phyloP scores from a whole-genome alignment of 2,329 filamentous ascomycete species.

The Scedosporium boydii region DNA sequence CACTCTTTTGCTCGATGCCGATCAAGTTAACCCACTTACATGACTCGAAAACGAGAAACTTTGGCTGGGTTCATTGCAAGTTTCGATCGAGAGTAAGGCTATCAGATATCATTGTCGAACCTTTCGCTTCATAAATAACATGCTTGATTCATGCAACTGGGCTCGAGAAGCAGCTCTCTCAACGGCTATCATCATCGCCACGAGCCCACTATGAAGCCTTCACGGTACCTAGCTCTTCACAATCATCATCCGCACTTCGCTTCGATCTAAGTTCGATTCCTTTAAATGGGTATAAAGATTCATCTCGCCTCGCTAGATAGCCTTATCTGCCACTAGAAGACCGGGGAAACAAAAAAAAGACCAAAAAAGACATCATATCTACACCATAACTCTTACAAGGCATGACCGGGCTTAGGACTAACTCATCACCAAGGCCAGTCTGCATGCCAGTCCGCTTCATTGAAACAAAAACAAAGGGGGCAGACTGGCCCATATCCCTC shows the following conservation, averaged over 20 bases:
- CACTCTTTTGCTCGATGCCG: background rate
- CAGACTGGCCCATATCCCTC: background rate
- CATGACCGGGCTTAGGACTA: background rate
- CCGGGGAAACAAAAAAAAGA: background rate
- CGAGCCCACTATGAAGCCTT: background rate
- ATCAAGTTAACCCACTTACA: too few relatives aligned
- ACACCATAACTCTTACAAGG: constrained; percentile 1
- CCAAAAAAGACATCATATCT: background rate
- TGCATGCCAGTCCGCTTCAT: background rate
- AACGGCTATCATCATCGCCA: too few relatives aligned
- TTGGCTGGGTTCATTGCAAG: background rate
- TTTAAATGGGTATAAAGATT: constrained; percentile 1
- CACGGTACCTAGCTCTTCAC: background rate
- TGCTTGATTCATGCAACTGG: too few relatives aligned
- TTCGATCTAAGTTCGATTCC: background rate
- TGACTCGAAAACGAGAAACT: too few relatives aligned
- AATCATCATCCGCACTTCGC: background rate
- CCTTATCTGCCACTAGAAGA: background rate
- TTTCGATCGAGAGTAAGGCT: too few relatives aligned
- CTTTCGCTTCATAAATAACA: too few relatives aligned
- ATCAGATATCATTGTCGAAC: too few relatives aligned
- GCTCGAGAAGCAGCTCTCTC: too few relatives aligned
- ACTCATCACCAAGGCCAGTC: background rate
- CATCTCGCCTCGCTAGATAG: background rate
- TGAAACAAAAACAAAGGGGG: background rate